These are phyloP conservation scores for Russula sp. DNA, from an alignment of 768 basidiomycete species.

Conservation along the genomic window DNA sequence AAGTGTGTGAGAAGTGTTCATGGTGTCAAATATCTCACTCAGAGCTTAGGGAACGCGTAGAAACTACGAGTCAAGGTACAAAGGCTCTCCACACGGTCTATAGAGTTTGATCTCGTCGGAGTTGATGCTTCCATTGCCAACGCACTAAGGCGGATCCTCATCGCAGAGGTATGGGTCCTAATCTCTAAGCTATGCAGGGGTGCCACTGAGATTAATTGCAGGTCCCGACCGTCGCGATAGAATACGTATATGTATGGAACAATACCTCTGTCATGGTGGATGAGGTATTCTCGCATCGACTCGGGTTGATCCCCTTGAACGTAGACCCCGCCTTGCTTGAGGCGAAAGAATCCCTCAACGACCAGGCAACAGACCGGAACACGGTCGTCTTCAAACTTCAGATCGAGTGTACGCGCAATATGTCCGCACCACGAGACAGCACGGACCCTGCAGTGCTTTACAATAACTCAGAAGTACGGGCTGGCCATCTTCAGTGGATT, in stretches of 20 bases:
- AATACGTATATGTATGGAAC: conserved; percentile 87
- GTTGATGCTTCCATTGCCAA: conserved; percentile 96
- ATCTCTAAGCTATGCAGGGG: background rate
- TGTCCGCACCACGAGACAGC: conserved; percentile 44
- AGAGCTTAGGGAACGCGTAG: conserved; percentile 39
- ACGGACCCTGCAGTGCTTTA: conserved; percentile 39
- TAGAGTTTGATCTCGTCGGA: conserved; percentile 93
- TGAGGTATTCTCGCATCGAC: conserved; percentile 86
- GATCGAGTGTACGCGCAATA: conserved; percentile 57
- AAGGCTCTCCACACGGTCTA: conserved; percentile 70
- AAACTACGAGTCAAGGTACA: conserved; percentile 67
- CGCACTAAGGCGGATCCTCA: conserved; percentile 84
- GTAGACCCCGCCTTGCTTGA: conserved; percentile 72
- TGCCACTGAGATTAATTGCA: conserved; percentile 26
- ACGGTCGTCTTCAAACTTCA: conserved; percentile 80
- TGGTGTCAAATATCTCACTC: background rate
- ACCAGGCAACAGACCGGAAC: conserved; percentile 77
- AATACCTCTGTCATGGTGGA: conserved; percentile 93
- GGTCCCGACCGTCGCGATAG: conserved; percentile 90
- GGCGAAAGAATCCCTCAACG: conserved; percentile 42
- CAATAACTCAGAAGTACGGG: conserved; percentile 59
- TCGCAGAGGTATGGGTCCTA: conserved; percentile 68
- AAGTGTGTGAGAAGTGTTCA: conserved; percentile 43
- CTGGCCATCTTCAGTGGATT: conserved; percentile 63
- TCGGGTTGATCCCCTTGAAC: conserved; percentile 86